Evolutionary conservation across 352 stramenopile genomes (phyloP).

Genomic region (Globisporangium solare): DNA sequence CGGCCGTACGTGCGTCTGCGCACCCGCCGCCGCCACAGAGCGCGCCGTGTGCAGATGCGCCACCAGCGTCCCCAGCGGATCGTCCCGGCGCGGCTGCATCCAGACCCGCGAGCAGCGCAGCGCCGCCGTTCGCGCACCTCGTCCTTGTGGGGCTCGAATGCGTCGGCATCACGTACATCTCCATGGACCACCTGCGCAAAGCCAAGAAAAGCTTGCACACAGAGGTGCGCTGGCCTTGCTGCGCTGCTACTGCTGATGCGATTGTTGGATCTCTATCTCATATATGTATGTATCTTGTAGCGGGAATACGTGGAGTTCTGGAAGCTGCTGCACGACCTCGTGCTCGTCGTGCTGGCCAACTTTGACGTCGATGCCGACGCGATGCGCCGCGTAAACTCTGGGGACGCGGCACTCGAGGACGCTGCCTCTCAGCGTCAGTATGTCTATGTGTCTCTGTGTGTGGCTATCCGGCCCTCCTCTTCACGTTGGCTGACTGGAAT

Average conservation of each 20-base stretch:
- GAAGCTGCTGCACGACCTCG: constrained; percentile 61
- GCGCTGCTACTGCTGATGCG: neutral
- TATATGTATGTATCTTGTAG: constrained; percentile 6
- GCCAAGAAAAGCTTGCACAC: constrained; percentile 48
- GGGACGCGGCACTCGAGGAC: constrained; percentile 16
- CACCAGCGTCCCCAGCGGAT: neutral
- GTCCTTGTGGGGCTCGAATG: constrained; percentile 33
- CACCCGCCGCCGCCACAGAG: neutral
- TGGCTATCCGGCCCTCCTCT: neutral
- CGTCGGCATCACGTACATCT: constrained; percentile 46
- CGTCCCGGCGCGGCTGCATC: neutral
- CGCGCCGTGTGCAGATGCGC: neutral
- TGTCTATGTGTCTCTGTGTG: neutral
- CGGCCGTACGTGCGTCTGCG: neutral
- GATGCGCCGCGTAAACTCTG: constrained; percentile 24
- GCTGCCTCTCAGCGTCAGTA: constrained; percentile 15
- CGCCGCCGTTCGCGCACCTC: constrained; percentile 41
- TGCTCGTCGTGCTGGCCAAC: constrained; percentile 52
- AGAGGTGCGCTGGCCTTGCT: constrained; percentile 19
- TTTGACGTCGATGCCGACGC: constrained; percentile 46
- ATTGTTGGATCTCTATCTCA: neutral
- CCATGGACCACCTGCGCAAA: constrained; percentile 48
- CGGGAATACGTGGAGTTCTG: constrained; percentile 42
- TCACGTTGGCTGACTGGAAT: neutral
- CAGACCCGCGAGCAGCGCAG: neutral